Evolutionary conservation across 2,329 filamentous ascomycete genomes (phyloP), one percentile per base, ranked within the genome.

Genomic region (Whalleya microplaca): DNA sequence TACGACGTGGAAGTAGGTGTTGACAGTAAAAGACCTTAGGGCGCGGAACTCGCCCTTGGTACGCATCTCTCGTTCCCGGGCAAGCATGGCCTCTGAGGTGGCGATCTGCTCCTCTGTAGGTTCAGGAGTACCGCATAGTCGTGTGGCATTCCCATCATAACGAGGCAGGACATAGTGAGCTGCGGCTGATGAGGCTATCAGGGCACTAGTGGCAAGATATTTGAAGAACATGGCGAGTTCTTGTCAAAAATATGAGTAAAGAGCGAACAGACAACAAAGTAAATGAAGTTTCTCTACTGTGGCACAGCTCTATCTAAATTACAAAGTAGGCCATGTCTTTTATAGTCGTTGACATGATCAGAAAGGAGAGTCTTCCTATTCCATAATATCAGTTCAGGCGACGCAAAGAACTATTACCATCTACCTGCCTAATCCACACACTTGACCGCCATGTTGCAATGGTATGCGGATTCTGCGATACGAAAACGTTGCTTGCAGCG

Each of bases 1-100:
- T 48, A 76, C 66, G 19, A 76, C 68, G 63, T 76, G 73, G 62
- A 75, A 72, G 62, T 76, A 75, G 44, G 73, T 72, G 55, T 77
- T 74, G 41, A 78, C 64, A 62, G 70, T 69, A 62, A 72, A 65
- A 4, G 68, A 65, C 18, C 45, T 41, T 29, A 59, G 58, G 21
- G 57, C 48, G 16, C 63, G 61, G 41, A 23, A 21, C n/a, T 66
- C 62, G 20, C 66, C 68, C 45, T 62, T 62, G 19, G 55, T 51
- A 1, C 61, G 62, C 29, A 52, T 51, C 40, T 62, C 59, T 14
- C 57, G 58, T 61, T 72, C 69, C 52, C 59, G 51, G 27, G 58
- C 58, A 18, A 69, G 64, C 61, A 72, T 62, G 16, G 57, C 56
- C 32, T 62, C 45, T 0, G 67, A 53, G 23, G 65, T 58, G 14